Evolutionary conservation across 106 monocot species (phyloP).

Genomic region (Dendrobium catenatum): DNA sequence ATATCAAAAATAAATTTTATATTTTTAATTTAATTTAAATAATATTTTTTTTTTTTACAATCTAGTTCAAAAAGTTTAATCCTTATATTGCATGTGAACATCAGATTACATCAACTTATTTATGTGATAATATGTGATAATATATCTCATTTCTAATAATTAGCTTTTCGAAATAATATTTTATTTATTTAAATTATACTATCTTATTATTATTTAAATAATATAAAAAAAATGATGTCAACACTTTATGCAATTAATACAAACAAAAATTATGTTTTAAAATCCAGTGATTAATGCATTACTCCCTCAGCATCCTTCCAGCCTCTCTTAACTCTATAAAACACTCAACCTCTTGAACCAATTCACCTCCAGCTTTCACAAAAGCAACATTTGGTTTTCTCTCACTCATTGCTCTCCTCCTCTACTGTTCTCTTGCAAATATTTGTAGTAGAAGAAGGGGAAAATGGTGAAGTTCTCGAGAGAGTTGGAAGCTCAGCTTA

Average conservation of each 20-base stretch:
- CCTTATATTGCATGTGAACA: too few species aligned
- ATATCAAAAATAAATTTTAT: too few species aligned
- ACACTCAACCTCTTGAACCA: background rate
- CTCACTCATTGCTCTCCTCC: background rate
- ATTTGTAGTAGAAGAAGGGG: background rate
- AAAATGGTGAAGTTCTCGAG: conserved; percentile 88
- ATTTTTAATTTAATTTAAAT: too few species aligned
- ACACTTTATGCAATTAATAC: background rate
- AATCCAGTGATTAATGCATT: background rate
- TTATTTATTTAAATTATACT: too few species aligned
- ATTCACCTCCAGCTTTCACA: background rate
- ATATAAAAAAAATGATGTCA: background rate
- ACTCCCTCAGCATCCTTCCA: background rate
- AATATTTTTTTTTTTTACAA: too few species aligned
- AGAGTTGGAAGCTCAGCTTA: conserved; percentile 86
- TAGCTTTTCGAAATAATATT: too few species aligned
- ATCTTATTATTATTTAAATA: background rate
- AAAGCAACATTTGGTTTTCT: background rate
- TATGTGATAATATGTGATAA: too few species aligned
- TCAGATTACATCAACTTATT: too few species aligned
- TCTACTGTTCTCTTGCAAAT: background rate
- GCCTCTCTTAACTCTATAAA: background rate
- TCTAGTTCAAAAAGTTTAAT: too few species aligned
- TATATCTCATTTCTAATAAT: too few species aligned
- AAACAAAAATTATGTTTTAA: background rate